phyloP scores from a whole-genome alignment of 2,329 filamentous ascomycete genomes.

The Cryphonectria japonica region DNA sequence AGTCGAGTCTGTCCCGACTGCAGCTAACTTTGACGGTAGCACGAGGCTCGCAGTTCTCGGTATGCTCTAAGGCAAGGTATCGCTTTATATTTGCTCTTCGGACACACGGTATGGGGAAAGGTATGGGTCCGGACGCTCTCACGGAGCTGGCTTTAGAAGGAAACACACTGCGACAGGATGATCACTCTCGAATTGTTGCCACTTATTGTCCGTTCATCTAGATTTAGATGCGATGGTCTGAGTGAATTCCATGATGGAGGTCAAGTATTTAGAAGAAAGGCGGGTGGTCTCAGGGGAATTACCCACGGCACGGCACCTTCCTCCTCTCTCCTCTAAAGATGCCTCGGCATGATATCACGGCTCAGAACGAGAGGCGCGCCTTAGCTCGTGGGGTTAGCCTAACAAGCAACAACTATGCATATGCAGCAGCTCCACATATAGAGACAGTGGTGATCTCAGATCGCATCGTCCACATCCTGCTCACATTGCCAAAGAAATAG shows the following conservation, averaged over 20 bases:
- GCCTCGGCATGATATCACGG: conserved; percentile 24
- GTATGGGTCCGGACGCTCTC: neutral
- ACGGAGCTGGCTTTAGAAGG: neutral
- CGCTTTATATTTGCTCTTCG: neutral
- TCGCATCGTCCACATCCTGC: neutral
- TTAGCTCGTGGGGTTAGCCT: neutral
- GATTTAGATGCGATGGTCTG: neutral
- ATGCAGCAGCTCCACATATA: neutral
- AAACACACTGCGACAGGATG: neutral
- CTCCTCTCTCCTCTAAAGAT: neutral
- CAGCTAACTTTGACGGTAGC: neutral
- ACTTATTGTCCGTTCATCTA: neutral
- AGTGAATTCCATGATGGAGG: neutral
- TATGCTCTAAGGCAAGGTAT: neutral
- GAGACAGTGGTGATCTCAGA: neutral
- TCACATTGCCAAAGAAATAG: neutral
- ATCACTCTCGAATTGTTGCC: neutral
- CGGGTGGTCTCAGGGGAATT: neutral
- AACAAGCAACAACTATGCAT: neutral
- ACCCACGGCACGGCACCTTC: neutral
- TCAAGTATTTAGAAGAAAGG: neutral
- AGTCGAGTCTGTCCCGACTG: neutral
- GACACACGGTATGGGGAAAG: neutral
- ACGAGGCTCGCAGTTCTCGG: neutral
- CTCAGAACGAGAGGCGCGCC: neutral